These are phyloP conservation scores for Arthroderma sp. DNA, from an alignment of 2,329 filamentous ascomycete species.

Conservation along the genomic window DNA sequence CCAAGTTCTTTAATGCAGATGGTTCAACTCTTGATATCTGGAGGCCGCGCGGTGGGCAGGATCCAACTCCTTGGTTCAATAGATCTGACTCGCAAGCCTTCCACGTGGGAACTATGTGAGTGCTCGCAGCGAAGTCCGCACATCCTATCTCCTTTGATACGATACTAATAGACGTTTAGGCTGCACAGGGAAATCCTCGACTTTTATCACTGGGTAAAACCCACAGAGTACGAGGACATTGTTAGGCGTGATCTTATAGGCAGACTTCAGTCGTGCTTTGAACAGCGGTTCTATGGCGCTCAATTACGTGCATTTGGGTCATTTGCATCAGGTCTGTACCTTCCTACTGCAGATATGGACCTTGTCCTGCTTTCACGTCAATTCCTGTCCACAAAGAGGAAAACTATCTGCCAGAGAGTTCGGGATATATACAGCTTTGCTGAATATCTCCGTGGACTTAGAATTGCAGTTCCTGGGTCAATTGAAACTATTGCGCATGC, in stretches of 20 bases:
- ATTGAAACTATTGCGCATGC: slow-evolving; percentile 61
- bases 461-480: slow-evolving; percentile 46
- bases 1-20: slow-evolving; percentile 37
- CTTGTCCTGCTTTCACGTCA: slow-evolving; percentile 61
- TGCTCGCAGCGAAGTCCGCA: slow-evolving; percentile 1
- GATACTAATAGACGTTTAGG: slow-evolving; percentile 33
- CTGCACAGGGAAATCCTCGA: slow-evolving; percentile 82
- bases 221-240: slow-evolving; percentile 61
- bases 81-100: slow-evolving; percentile 19
- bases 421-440: slow-evolving; percentile 51
- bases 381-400: slow-evolving; percentile 44
- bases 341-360: slow-evolving; percentile 83
- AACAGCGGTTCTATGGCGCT: slow-evolving; percentile 46
- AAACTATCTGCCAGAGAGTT: slow-evolving; percentile 40
- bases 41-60: slow-evolving; percentile 32
- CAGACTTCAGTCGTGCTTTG: slow-evolving; percentile 52
- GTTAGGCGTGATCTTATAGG: slow-evolving; percentile 62
- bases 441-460: slow-evolving; percentile 44
- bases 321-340: slow-evolving; percentile 70
- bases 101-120: slow-evolving; percentile 27
- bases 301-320: slow-evolving; percentile 76
- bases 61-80: slow-evolving; percentile 51
- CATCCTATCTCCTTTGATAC: neutral
- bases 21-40: slow-evolving; percentile 45
- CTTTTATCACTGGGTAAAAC: slow-evolving; percentile 76